These are phyloP conservation scores for Cercospora brassicicola DNA, from an alignment of 2,329 filamentous ascomycete genomes.

Conservation along the genomic window DNA sequence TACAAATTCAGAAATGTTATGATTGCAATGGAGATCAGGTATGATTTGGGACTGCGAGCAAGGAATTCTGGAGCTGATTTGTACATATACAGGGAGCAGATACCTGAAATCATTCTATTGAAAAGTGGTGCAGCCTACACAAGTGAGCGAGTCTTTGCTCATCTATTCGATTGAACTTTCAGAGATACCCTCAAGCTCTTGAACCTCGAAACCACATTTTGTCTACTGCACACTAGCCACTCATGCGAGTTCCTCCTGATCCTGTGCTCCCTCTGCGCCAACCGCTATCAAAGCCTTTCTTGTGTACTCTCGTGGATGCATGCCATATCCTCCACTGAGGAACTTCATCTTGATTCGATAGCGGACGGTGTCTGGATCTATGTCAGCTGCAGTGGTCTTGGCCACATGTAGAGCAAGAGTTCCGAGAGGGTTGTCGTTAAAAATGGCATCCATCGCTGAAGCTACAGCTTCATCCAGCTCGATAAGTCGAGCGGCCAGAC, in stretches of 20 bases:
- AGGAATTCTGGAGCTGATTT: too few species aligned
- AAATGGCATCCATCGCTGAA: not conserved
- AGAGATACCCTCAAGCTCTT: not conserved
- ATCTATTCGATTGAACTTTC: not conserved
- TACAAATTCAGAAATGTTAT: too few species aligned
- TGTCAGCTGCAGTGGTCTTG: not conserved
- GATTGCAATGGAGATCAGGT: too few species aligned
- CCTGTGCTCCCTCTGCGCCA: not conserved
- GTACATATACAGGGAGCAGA: too few species aligned
- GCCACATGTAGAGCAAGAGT: not conserved
- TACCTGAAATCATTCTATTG: not conserved
- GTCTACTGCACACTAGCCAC: not conserved
- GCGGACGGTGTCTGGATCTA: not conserved
- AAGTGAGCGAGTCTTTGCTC: not conserved
- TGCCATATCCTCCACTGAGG: slow-evolving; percentile 4
- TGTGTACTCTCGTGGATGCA: slow-evolving; percentile 2
- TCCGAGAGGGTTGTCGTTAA: not conserved
- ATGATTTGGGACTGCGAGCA: too few species aligned
- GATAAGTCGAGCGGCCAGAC: not conserved
- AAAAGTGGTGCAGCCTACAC: not conserved
- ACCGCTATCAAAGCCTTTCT: not conserved
- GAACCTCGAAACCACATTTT: too few species aligned
- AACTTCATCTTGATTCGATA: slow-evolving; percentile 11
- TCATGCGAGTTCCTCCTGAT: not conserved
- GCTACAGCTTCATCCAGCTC: not conserved